Evolutionary conservation across 2,329 filamentous ascomycete species (phyloP).

Genomic region (Fusarium compactum): DNA sequence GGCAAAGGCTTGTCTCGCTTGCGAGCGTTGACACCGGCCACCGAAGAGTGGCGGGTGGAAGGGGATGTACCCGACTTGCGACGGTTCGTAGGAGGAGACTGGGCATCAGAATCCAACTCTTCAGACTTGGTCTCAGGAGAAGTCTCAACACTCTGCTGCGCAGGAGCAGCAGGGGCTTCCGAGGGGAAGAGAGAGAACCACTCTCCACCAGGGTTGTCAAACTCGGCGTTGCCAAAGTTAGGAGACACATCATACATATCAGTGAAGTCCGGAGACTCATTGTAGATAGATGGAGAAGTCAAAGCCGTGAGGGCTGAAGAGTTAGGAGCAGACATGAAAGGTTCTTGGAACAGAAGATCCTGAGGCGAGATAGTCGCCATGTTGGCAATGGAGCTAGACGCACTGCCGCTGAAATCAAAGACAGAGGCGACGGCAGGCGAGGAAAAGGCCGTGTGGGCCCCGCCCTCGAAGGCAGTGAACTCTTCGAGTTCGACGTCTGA

Average conservation of each 20-base stretch:
- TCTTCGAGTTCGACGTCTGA: slow-evolving; percentile 70
- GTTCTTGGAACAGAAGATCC: slow-evolving; percentile 79
- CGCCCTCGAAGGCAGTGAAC: slow-evolving; percentile 68
- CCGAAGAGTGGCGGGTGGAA: slow-evolving; percentile 72
- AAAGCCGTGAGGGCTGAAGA: slow-evolving; percentile 85
- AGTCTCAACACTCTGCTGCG: slow-evolving; percentile 50
- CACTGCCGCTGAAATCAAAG: slow-evolving; percentile 64
- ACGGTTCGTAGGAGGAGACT: slow-evolving; percentile 54
- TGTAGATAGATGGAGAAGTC: slow-evolving; percentile 84
- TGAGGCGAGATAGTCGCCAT: slow-evolving; percentile 84
- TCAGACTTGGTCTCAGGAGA: slow-evolving; percentile 61
- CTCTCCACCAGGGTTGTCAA: slow-evolving; percentile 63
- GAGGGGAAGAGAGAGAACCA: slow-evolving; percentile 83
- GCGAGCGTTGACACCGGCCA: slow-evolving; percentile 77
- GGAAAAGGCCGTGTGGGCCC: slow-evolving; percentile 63
- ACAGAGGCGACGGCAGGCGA: slow-evolving; percentile 64
- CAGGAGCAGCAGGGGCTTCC: slow-evolving; percentile 49
- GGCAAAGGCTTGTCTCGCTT: slow-evolving; percentile 85
- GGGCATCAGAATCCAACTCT: slow-evolving; percentile 61
- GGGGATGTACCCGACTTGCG: slow-evolving; percentile 63
- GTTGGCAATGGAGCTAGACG: slow-evolving; percentile 64
- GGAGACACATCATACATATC: slow-evolving; percentile 84
- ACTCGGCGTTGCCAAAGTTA: slow-evolving; percentile 73
- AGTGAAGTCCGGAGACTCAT: slow-evolving; percentile 78
- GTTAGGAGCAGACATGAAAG: slow-evolving; percentile 80